Evolutionary conservation across 768 basidiomycete genomes (phyloP).

Genomic region (Termitomyces sp.): DNA sequence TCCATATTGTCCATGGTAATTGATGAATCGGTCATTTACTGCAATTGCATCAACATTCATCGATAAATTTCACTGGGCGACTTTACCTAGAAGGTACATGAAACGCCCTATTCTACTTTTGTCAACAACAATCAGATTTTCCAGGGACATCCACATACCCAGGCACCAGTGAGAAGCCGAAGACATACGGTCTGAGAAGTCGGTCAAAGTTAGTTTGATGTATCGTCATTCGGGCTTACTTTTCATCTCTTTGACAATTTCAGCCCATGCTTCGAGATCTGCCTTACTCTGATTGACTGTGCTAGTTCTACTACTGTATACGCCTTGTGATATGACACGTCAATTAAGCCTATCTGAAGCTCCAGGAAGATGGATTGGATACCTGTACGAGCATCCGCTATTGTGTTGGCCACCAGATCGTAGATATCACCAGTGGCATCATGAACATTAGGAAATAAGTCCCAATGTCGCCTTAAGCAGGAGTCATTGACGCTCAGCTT

Average conservation of each 20-base stretch:
- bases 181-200: background rate
- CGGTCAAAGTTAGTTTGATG: too few species aligned
- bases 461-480: background rate
- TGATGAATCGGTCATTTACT: slow-evolving; percentile 24
- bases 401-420: slow-evolving; percentile 1
- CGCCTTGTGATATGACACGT: background rate
- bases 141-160: background rate
- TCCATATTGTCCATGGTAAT: slow-evolving; percentile 37
- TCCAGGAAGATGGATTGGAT: background rate
- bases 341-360: background rate
- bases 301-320: background rate
- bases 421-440: background rate
- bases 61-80: background rate
- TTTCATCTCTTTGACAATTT: slow-evolving; percentile 4
- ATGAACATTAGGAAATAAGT: background rate
- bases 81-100: slow-evolving; percentile 8
- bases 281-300: slow-evolving; percentile 1
- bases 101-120: slow-evolving; percentile 10
- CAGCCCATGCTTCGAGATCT: slow-evolving; percentile 4
- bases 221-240: too few species aligned
- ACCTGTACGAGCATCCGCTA: slow-evolving; percentile 8
- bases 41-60: background rate
- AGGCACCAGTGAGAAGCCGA: slow-evolving; percentile 4
- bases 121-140: background rate
- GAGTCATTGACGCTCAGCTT: background rate